Percentiles rank a stretch among this genome's conserved stretches.
Conservation (phyloP, 176 grass and related monocot genomes). For the Dendrocalamus sinicus region DNA sequence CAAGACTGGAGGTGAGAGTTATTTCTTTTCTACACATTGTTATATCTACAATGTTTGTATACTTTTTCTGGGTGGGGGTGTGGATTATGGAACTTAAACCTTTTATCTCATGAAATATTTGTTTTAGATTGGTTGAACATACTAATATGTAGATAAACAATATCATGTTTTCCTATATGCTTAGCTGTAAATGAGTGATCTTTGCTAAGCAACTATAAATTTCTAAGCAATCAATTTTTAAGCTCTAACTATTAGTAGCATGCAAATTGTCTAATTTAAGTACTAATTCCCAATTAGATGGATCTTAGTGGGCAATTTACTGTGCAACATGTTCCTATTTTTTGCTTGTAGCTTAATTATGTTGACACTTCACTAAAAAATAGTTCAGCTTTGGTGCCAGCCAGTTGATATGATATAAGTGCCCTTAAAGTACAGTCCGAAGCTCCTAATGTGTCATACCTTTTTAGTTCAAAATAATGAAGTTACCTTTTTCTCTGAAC, state of each 20-base stretch:
- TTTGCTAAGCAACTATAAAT: background rate
- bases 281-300: background rate
- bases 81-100: background rate
- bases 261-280: background rate
- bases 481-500: background rate
- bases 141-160: background rate
- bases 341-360: background rate
- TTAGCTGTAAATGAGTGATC: background rate
- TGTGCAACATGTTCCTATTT: background rate
- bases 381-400: background rate
- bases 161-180: background rate
- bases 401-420: constrained; percentile 5
- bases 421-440: constrained; percentile 8
- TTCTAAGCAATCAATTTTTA: constrained; percentile 1
- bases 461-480: background rate
- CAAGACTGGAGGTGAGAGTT: constrained; percentile 56
- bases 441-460: constrained; percentile 8
- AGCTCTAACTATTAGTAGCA: background rate
- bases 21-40: background rate
- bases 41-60: background rate
- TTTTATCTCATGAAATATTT: background rate
- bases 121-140: constrained; percentile 11
- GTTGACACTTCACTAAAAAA: background rate
- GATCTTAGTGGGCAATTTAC: background rate
- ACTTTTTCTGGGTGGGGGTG: background rate